These are phyloP conservation scores for Lentinula lateritia DNA, from an alignment of 768 basidiomycete species.

Conservation along the genomic window DNA sequence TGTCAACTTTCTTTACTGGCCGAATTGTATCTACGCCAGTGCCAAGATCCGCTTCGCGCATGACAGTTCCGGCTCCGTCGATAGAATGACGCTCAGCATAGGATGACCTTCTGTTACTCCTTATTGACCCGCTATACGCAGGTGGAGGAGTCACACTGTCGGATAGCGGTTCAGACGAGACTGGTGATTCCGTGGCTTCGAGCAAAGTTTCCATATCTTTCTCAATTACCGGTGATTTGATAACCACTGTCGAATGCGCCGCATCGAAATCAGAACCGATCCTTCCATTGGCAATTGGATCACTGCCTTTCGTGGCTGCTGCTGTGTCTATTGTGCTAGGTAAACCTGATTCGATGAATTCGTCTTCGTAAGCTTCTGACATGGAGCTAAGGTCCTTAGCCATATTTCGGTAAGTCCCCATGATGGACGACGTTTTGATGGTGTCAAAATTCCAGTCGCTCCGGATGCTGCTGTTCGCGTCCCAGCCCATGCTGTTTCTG, in stretches of 20 bases:
- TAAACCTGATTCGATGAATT: constrained; percentile 42
- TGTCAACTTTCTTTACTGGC: constrained; percentile 89
- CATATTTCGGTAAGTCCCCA: constrained; percentile 75
- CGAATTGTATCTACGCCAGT: constrained; percentile 87
- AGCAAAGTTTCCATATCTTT: constrained; percentile 36
- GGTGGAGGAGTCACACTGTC: constrained; percentile 68
- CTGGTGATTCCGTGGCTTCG: constrained; percentile 26
- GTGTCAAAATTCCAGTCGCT: constrained; percentile 98
- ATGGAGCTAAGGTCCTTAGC: constrained; percentile 53
- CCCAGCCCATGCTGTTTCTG: constrained; percentile 60
- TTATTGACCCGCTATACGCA: constrained; percentile 67
- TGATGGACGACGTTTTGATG: constrained; percentile 60
- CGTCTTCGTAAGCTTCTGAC: constrained; percentile 51
- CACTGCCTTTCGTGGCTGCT: constrained; percentile 62
- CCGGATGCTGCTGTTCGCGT: constrained; percentile 66
- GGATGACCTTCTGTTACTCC: constrained; percentile 62
- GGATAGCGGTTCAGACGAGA: constrained; percentile 26
- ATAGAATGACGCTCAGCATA: constrained; percentile 69
- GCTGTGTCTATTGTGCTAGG: constrained; percentile 55
- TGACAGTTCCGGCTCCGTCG: constrained; percentile 62
- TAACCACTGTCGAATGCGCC: constrained; percentile 68
- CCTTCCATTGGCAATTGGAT: constrained; percentile 31
- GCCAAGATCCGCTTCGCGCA: constrained; percentile 81
- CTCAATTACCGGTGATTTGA: constrained; percentile 43
- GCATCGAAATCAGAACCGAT: constrained; percentile 50